A percentile compares a stretch with the other conserved stretches of the same genome.
These are phyloP conservation scores for Penicillium aurantiogriseum DNA, from an alignment of 2,329 filamentous ascomycete genomes.

Conservation along the genomic window DNA sequence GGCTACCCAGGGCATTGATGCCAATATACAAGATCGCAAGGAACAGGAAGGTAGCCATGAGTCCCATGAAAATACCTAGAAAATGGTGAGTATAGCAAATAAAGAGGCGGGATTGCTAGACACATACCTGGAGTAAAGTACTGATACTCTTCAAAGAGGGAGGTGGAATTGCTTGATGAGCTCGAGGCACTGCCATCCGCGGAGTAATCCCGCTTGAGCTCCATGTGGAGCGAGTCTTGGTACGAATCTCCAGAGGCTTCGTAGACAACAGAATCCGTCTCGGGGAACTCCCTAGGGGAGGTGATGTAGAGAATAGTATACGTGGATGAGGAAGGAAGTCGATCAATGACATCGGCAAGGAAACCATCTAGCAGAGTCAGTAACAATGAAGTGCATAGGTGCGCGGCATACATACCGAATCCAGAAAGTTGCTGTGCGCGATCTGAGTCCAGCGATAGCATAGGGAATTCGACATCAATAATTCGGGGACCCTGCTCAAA, in stretches of 20 bases:
- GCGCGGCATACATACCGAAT: slow-evolving; percentile 38
- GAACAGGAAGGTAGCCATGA: slow-evolving; percentile 69
- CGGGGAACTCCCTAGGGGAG: slow-evolving; percentile 50
- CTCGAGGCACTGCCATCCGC: slow-evolving; percentile 26
- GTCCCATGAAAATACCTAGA: slow-evolving; percentile 82
- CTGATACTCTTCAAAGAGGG: slow-evolving; percentile 83
- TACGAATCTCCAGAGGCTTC: slow-evolving; percentile 58
- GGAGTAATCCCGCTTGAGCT: slow-evolving; percentile 67
- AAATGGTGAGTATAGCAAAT: slow-evolving; percentile 11
- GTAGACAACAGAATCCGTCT: slow-evolving; percentile 50
- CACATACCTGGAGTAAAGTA: slow-evolving; percentile 81
- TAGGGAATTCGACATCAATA: slow-evolving; percentile 47
- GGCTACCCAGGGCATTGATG: slow-evolving; percentile 70
- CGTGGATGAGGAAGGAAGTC: slow-evolving; percentile 50
- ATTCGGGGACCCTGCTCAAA: slow-evolving; percentile 43
- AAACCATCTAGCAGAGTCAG: slow-evolving; percentile 43
- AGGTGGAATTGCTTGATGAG: slow-evolving; percentile 40
- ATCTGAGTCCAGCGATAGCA: slow-evolving; percentile 37
- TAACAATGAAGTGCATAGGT: neutral
- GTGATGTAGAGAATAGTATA: slow-evolving; percentile 78
- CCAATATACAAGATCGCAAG: slow-evolving; percentile 77
- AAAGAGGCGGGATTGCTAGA: neutral
- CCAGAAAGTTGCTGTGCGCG: slow-evolving; percentile 42
- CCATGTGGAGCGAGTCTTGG: slow-evolving; percentile 63
- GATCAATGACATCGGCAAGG: slow-evolving; percentile 48